These are phyloP conservation scores for Cryptosporidium sp. DNA, from an alignment of 169 alveolate genomes.

Conservation along the genomic window DNA sequence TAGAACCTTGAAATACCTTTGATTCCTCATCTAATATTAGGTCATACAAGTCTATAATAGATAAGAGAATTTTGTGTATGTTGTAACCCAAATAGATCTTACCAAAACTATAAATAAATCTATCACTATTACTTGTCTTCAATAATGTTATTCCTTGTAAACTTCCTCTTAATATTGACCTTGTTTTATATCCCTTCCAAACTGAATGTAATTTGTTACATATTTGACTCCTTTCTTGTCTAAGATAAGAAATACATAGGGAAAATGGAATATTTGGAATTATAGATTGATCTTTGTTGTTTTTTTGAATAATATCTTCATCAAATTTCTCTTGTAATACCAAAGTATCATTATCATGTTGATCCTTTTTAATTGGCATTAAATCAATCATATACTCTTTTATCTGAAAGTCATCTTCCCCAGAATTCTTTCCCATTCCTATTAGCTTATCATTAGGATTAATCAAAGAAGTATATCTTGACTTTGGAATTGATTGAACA, in stretches of 20 bases:
- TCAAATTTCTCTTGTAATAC: too few relatives aligned
- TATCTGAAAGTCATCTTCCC: not conserved
- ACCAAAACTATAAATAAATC: not conserved
- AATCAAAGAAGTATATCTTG: not conserved
- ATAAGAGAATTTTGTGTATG: constrained; percentile 30
- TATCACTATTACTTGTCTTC: not conserved
- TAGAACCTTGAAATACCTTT: not conserved
- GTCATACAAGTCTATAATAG: constrained; percentile 39
- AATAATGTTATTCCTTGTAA: not conserved
- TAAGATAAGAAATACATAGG: constrained; percentile 19
- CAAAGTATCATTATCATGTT: too few relatives aligned
- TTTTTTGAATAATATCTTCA: not conserved
- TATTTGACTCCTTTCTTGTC: constrained; percentile 14
- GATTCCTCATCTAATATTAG: constrained; percentile 43
- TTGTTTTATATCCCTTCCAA: constrained; percentile 68
- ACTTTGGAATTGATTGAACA: constrained; percentile 16
- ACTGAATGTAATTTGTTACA: constrained; percentile 29
- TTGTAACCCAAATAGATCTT: constrained; percentile 20
- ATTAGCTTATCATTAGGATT: not conserved
- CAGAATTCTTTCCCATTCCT: not conserved
- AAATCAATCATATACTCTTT: not conserved
- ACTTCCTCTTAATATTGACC: constrained; percentile 42
- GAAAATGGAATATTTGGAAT: constrained; percentile 41
- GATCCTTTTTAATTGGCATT: not conserved
- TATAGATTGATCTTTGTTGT: not conserved